Evolutionary conservation across 2,329 filamentous ascomycete species (phyloP), one percentile per base, ranked within the genome.

Genomic region (Kalmusia sp.): DNA sequence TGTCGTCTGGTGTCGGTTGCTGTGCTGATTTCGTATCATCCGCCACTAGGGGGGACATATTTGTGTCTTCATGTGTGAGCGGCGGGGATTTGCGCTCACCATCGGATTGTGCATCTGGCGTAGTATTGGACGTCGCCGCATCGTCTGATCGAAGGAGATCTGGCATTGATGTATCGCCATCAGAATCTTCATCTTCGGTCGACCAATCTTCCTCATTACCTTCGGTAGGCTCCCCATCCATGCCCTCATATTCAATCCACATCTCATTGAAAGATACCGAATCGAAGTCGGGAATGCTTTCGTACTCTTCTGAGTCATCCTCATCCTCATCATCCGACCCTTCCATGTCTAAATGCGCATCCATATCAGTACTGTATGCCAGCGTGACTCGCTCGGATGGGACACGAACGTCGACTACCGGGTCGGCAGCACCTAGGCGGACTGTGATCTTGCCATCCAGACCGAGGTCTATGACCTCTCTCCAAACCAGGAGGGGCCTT

Each of bases 381-480:
- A 84, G 72, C 2, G 79, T 69, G 14, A 84, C 75, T 21, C 75
- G 67, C 55, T 86, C 82, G 19, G 77, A 69, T 1, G 76, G 66
- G 9, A 86, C 66, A 12, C 69, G 71, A 25, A 86, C 69, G 60
- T 86, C 84, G 41, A 74, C 68, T 11, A 80, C 77, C n/a, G 77
- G 70, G 14, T 77, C 68, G 4, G 79, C 70, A 9, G 78, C 81
- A 35, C 81, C 80, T 15, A 87, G 71, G n/a, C 84, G 77, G 24
- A 87, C 75, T 0, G 78, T 80, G 8, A 84, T 65, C 6, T 72
- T 74, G 2, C 84, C 84, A 62, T 86, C 81, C 3, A 82, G 63
- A 11, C 78, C 77, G 3, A 84, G 72, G 41, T 83, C 80, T 17
- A 85, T 74, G 2, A 87, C 77, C 62, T 85, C 82, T 85, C 82